Percentiles rank a stretch among this genome's conserved stretches.
These are phyloP conservation scores for Chrysoporthe puriensis DNA, from an alignment of 2,329 filamentous ascomycete species.

Conservation along the genomic window DNA sequence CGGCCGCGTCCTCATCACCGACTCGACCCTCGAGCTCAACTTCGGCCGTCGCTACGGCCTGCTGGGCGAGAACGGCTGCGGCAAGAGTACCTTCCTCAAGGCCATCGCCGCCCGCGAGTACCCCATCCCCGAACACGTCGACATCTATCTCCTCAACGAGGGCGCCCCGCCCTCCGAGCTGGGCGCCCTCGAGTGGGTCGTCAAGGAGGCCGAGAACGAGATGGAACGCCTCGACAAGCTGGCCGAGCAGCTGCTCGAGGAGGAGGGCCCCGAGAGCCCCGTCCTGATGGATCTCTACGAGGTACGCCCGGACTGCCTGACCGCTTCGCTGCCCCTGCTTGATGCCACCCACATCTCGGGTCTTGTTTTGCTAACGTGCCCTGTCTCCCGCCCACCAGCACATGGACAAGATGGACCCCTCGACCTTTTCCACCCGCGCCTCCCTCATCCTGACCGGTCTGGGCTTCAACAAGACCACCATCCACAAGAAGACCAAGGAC, in stretches of 20 bases:
- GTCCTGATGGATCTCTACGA: constrained; percentile 95
- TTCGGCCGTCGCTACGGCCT: constrained; percentile 93
- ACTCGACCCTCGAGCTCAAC: constrained; percentile 90
- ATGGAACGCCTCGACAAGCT: constrained; percentile 86
- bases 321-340: not conserved
- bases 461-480: constrained; percentile 97
- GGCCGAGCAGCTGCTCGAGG: constrained; percentile 88
- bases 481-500: constrained; percentile 99
- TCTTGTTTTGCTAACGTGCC: constrained; percentile 31
- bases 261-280: constrained; percentile 88
- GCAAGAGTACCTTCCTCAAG: constrained; percentile 97
- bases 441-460: constrained; percentile 98
- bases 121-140: constrained; percentile 93
- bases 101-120: constrained; percentile 92
- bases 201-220: constrained; percentile 91
- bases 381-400: constrained; percentile 58
- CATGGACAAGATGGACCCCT: constrained; percentile 98
- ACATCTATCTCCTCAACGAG: constrained; percentile 98
- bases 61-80: constrained; percentile 97
- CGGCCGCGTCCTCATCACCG: constrained; percentile 92
- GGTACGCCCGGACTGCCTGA: constrained; percentile 55
- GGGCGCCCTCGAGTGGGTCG: constrained; percentile 96
- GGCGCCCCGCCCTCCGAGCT: constrained; percentile 87
- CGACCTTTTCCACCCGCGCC: constrained; percentile 92
- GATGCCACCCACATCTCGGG: not conserved